Conservation (phyloP, 148 eudicot species). For the Rhododendron ovatum region DNA sequence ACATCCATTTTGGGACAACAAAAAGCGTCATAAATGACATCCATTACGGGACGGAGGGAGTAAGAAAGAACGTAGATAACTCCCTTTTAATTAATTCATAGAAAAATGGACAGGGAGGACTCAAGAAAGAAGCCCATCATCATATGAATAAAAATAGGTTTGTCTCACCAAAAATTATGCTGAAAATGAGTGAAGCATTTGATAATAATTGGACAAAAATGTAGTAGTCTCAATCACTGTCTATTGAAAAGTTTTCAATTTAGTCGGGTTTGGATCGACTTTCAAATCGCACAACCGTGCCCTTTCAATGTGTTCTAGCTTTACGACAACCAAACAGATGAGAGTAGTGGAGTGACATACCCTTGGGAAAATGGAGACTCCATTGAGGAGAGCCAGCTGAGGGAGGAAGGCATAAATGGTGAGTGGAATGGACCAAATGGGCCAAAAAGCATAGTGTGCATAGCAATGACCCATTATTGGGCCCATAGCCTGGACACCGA, state of each 20-base stretch:
- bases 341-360: constrained; percentile 13
- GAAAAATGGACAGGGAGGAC: not conserved
- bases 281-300: not conserved
- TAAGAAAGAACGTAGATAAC: no score
- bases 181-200: no score
- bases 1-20: no score
- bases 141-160: not conserved
- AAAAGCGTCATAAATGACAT: no score
- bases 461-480: constrained; percentile 36
- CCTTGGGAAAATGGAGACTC: constrained; percentile 51
- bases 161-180: not conserved
- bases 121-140: not conserved
- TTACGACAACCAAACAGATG: not conserved
- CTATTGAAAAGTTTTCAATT: no score
- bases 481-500: constrained; percentile 38
- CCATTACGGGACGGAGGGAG: no score
- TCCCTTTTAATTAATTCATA: not conserved
- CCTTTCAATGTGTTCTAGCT: not conserved
- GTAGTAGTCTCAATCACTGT: no score
- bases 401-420: constrained; percentile 56
- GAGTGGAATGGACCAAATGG: constrained; percentile 41
- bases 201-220: no score
- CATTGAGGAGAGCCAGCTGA: constrained; percentile 49
- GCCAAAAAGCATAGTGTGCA: constrained; percentile 32
- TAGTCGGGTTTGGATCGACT: not conserved